Evolutionary conservation across 352 stramenopile genomes (phyloP).

Genomic region (Pythium brachiatum): DNA sequence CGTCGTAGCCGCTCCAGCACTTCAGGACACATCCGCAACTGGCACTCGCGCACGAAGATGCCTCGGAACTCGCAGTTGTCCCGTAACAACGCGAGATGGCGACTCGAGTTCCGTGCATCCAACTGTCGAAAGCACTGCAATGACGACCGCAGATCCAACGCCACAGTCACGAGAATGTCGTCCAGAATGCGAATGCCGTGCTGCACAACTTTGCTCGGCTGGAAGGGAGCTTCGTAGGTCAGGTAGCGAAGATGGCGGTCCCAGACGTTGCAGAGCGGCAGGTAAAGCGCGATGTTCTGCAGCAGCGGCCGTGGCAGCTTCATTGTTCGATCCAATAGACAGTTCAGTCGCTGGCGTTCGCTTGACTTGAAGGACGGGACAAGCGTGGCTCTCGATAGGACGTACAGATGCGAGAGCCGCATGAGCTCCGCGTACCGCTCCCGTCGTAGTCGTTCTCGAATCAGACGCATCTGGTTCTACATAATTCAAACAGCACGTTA

Average conservation of each 20-base stretch:
- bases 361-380: conserved; percentile 36
- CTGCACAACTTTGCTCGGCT: conserved; percentile 76
- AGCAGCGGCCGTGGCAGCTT: conserved; percentile 73
- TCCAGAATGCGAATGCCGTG: conserved; percentile 81
- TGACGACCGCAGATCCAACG: conserved; percentile 57
- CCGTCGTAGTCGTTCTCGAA: conserved; percentile 68
- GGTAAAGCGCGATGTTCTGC: conserved; percentile 72
- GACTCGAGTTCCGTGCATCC: conserved; percentile 39
- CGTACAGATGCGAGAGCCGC: conserved; percentile 68
- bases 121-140: conserved; percentile 44
- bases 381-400: conserved; percentile 52
- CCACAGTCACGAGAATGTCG: conserved; percentile 75
- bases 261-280: conserved; percentile 77
- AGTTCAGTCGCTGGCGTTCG: conserved; percentile 44
- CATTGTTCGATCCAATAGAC: conserved; percentile 67
- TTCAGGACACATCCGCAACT: conserved; percentile 43
- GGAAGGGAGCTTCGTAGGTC: conserved; percentile 62
- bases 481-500: conserved; percentile 4
- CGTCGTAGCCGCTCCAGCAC: conserved; percentile 59
- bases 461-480: conserved; percentile 78
- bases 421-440: conserved; percentile 73
- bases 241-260: conserved; percentile 79
- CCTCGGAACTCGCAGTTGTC: conserved; percentile 59
- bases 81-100: conserved; percentile 68
- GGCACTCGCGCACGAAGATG: conserved; percentile 57